Evolutionary conservation across 2,329 filamentous ascomycete species (phyloP).

Genomic region (Penicillium vulpinum): DNA sequence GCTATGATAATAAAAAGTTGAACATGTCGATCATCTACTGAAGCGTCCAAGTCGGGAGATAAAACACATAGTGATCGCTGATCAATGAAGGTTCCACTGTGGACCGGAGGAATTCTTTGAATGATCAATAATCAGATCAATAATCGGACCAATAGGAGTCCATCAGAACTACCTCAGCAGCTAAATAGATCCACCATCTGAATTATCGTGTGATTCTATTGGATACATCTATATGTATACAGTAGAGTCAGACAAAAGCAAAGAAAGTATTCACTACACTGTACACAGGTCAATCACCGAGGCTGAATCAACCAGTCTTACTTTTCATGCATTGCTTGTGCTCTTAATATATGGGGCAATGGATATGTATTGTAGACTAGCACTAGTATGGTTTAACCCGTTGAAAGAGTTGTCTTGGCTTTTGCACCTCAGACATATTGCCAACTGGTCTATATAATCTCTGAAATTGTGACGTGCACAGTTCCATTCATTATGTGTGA

Average conservation of each 20-base stretch:
- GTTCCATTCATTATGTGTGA: too few species aligned
- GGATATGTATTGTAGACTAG: too few species aligned
- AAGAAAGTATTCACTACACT: not conserved
- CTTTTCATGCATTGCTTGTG: not conserved
- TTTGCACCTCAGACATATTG: not conserved
- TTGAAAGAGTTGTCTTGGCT: not conserved
- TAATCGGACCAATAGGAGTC: constrained; percentile 4
- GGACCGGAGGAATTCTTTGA: not conserved
- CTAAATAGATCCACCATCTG: not conserved
- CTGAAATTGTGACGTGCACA: not conserved
- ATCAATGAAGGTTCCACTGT: not conserved
- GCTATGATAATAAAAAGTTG: not conserved
- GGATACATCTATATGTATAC: not conserved
- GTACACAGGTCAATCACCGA: too few species aligned
- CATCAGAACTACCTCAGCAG: not conserved
- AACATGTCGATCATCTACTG: not conserved
- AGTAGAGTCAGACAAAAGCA: too few species aligned
- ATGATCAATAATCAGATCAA: not conserved
- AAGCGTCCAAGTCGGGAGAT: not conserved
- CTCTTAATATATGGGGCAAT: not conserved
- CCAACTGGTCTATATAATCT: not conserved
- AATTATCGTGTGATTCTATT: not conserved
- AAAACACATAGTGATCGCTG: not conserved
- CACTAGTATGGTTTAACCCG: too few species aligned
- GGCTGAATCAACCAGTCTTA: not conserved